Evolutionary conservation across 306 rosid species (phyloP), one percentile per base, ranked within the genome.

Genomic region (Carpinus fangiana): DNA sequence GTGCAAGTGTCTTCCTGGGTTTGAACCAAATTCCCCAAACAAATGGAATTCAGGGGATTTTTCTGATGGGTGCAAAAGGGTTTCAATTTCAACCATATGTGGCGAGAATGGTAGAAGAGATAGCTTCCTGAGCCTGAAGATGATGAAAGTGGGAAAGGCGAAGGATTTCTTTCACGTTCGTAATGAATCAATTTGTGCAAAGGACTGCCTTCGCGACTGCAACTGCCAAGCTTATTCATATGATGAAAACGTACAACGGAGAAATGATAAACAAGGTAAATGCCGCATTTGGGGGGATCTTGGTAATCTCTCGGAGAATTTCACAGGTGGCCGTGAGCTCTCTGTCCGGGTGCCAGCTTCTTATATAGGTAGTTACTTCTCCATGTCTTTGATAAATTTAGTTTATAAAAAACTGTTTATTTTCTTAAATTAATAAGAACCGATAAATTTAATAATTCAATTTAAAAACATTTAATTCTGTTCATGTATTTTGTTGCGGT

Each of bases 1-100:
- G 23, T 78, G 81, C 76, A 70, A 31, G 61, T 78, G 81, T 12
- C 59, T 78, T 16, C 71, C 76, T 57, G 71, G 76, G 54, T 70
- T 54, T 70, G 17, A 23, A 53, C 81, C 81, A 0, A 78, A 43
- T 8, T 13, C 5, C 11, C 20, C 20, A 18, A 5, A 14, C 7
- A 16, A 41, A 7, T 70, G 81, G 81, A 71, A n/a, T 0, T 45
- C 53, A 17, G 41, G 41, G 16, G 20, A 28, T 46, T 78, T 70
- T 71, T 56, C 16, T 1, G 60, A 9, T 0, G 81, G 76, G 20
- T 78, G 81, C 38, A n/a, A 2, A 17, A 56, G 71, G 17, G 45
- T 41, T 31, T 31, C 34, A 38, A 23, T 26, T 4, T 16, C 48
- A 0, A 2, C 2, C 31, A 43, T 2, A 14, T 47, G 53, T 4